A percentile compares a stretch with the other conserved stretches of the same genome.
Evolutionary conservation across 176 grass and related monocot genomes (phyloP).

Genomic region (Rhipidocladum racemiflorum): DNA sequence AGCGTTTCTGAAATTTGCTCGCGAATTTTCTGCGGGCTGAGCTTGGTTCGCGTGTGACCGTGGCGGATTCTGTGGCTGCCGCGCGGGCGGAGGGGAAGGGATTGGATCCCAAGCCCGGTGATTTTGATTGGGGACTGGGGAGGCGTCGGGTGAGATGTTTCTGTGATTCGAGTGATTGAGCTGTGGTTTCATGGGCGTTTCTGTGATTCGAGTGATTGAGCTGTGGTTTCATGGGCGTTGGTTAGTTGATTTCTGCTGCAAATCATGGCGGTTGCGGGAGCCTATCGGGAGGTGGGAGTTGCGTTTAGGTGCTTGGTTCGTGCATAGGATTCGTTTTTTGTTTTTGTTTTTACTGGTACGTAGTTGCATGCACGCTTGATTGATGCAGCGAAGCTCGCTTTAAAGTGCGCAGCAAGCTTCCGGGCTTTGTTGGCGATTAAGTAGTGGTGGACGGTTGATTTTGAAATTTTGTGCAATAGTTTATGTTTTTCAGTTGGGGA

Average conservation of each 20-base stretch:
- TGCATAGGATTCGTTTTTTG: not conserved
- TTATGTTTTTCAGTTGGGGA: not conserved
- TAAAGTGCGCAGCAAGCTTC: not conserved
- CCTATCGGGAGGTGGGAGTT: not conserved
- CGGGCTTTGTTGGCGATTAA: not conserved
- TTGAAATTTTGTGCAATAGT: not conserved
- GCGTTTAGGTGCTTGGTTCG: not conserved
- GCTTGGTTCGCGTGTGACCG: not conserved
- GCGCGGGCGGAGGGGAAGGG: not conserved
- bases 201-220: not conserved
- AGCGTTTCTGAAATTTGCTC: not conserved
- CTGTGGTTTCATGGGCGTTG: not conserved
- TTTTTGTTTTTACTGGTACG: not conserved
- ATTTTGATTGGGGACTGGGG: too few relatives aligned
- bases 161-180: slow-evolving; percentile 18
- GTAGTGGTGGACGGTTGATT: not conserved
- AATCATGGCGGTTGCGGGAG: not conserved
- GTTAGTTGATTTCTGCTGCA: not conserved
- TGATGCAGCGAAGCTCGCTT: not conserved
- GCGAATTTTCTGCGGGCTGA: not conserved
- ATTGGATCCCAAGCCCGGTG: not conserved
- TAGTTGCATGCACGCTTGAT: not conserved
- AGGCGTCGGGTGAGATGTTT: too few relatives aligned
- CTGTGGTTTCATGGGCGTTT: not conserved
- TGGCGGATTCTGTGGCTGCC: not conserved